Conservation (phyloP, 257 asterid species). For the Lycium ferocissimum region DNA sequence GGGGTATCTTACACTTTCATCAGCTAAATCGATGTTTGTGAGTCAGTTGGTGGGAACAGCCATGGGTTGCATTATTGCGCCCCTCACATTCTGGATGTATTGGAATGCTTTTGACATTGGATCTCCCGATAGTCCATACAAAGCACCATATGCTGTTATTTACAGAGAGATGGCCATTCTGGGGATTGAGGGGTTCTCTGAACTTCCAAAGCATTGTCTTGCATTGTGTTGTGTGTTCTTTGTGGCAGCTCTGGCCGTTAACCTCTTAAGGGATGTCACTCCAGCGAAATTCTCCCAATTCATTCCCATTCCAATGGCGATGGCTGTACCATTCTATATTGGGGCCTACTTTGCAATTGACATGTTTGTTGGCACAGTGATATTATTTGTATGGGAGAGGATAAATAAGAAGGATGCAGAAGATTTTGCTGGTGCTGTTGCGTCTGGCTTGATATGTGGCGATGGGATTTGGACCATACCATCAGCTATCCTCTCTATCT, state of each 20-base stretch:
- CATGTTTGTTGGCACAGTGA: constrained; percentile 92
- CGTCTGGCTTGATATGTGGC: constrained; percentile 93
- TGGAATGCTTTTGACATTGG: constrained; percentile 95
- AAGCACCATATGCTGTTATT: constrained; percentile 94
- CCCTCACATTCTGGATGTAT: constrained; percentile 93
- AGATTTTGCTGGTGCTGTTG: constrained; percentile 88
- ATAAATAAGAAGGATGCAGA: constrained; percentile 72
- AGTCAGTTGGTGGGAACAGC: constrained; percentile 93
- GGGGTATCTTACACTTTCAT: constrained; percentile 82
- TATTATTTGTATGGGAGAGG: constrained; percentile 83
- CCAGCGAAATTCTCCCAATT: constrained; percentile 63
- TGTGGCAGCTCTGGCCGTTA: constrained; percentile 69
- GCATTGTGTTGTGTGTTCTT: constrained; percentile 78
- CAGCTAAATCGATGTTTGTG: constrained; percentile 95
- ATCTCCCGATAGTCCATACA: constrained; percentile 91
- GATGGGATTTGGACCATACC: constrained; percentile 98
- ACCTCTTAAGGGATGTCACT: constrained; percentile 69
- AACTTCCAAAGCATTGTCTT: constrained; percentile 89
- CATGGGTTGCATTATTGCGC: constrained; percentile 95
- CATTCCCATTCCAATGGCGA: constrained; percentile 95
- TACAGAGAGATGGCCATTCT: constrained; percentile 92
- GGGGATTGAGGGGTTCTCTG: constrained; percentile 92
- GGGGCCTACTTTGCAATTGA: constrained; percentile 97
- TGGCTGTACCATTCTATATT: constrained; percentile 92
- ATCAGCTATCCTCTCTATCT: constrained; percentile 87